A percentile compares a stretch with the other conserved stretches of the same genome.
phyloP scores from a whole-genome alignment of 2,329 filamentous ascomycete species.

The Talaromyces verruculosus region DNA sequence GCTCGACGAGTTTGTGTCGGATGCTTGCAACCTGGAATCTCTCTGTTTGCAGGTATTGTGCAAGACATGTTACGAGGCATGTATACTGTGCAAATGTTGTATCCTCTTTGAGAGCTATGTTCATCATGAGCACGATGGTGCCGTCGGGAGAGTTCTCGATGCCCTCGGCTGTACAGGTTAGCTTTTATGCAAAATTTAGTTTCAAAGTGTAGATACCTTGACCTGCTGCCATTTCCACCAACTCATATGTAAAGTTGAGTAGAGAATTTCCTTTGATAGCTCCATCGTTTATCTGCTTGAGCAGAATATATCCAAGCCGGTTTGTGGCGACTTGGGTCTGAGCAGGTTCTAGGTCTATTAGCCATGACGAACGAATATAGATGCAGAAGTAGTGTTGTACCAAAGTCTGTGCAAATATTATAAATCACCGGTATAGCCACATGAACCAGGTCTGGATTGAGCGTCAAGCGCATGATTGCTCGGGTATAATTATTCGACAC shows the following conservation, averaged over 20 bases:
- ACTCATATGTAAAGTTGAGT: conserved; percentile 40
- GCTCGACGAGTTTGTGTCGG: conserved; percentile 33
- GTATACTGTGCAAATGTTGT: conserved; percentile 34
- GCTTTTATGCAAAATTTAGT: neutral
- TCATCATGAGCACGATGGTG: conserved; percentile 37
- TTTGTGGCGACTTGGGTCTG: conserved; percentile 41
- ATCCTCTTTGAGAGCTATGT: conserved; percentile 32
- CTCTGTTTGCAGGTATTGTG: conserved; percentile 38
- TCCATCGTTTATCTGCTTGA: conserved; percentile 37
- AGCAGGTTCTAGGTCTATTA: conserved; percentile 39
- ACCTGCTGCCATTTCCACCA: conserved; percentile 41
- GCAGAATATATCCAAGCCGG: conserved; percentile 38
- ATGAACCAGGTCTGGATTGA: conserved; percentile 37
- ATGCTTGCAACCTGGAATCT: conserved; percentile 42
- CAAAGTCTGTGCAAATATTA: conserved; percentile 49
- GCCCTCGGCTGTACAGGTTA: conserved; percentile 32
- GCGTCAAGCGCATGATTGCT: conserved; percentile 39
- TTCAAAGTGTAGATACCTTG: conserved; percentile 33
- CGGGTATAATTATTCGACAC: conserved; percentile 41
- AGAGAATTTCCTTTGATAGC: conserved; percentile 35
- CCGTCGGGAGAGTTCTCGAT: conserved; percentile 38
- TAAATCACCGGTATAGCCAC: conserved; percentile 47
- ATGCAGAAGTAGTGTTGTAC: conserved; percentile 27
- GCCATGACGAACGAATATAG: conserved; percentile 5
- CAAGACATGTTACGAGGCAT: conserved; percentile 35